Conservation (phyloP, 352 stramenopile species). For the Pilasporangium apinafurcum region DNA sequence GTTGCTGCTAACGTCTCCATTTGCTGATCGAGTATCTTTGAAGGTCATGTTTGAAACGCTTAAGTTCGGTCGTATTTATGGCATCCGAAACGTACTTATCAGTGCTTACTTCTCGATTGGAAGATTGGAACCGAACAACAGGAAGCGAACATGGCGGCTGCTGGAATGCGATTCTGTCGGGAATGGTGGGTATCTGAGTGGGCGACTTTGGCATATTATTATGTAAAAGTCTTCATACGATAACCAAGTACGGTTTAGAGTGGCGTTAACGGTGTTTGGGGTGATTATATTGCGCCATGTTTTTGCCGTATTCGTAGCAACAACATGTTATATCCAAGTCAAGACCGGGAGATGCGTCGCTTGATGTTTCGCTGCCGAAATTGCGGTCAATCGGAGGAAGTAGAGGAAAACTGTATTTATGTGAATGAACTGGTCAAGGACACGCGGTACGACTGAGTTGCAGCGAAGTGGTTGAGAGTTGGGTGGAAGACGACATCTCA, state of each 20-base stretch:
- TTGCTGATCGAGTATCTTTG: too few species aligned
- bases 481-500: too few species aligned
- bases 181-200: constrained; percentile 64
- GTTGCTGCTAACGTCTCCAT: too few species aligned
- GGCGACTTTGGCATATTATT: not conserved
- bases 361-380: constrained; percentile 86
- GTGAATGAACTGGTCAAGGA: constrained; percentile 87
- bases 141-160: constrained; percentile 43
- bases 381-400: constrained; percentile 79
- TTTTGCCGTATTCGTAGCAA: constrained; percentile 39
- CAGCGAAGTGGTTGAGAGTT: too few species aligned
- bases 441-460: constrained; percentile 42
- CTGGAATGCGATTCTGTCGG: constrained; percentile 85
- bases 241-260: too few species aligned
- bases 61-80: too few species aligned
- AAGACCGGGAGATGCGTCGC: constrained; percentile 80
- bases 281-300: not conserved
- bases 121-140: too few species aligned
- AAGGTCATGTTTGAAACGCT: too few species aligned
- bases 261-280: not conserved
- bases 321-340: constrained; percentile 89
- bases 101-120: too few species aligned
- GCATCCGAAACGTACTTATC: too few species aligned
- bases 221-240: not conserved
- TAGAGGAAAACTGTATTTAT: constrained; percentile 91